Percentiles rank a stretch among this genome's conserved stretches.
These are phyloP conservation scores for Fusarium albidum DNA, from an alignment of 2,329 filamentous ascomycete genomes.

Conservation along the genomic window DNA sequence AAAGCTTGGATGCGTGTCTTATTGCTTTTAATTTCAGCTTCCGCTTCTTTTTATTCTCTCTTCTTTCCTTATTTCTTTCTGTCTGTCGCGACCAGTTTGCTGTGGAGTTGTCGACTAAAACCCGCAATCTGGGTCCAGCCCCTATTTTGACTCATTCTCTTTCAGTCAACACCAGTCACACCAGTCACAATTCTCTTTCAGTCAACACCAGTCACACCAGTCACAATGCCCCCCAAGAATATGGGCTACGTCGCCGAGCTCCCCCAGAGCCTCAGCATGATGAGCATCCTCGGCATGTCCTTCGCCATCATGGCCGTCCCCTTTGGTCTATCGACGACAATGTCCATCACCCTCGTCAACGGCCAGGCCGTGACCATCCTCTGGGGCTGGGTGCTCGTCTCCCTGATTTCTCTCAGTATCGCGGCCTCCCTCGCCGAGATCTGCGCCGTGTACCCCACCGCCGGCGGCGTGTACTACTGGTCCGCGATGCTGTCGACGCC, in stretches of 20 bases:
- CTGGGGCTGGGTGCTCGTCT: constrained; percentile 72
- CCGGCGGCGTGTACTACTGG: constrained; percentile 76
- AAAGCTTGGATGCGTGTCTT: constrained; percentile 3
- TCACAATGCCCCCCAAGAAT: constrained; percentile 30
- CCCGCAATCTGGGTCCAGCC: background rate
- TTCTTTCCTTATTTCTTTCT: background rate
- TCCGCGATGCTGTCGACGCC: constrained; percentile 70
- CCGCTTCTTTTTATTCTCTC: background rate
- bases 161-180: background rate
- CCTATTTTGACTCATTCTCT: background rate
- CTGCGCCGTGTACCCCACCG: constrained; percentile 68
- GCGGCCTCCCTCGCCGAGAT: constrained; percentile 78
- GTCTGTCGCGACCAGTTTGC: too few species aligned
- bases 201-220: background rate
- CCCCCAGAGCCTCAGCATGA: constrained; percentile 56
- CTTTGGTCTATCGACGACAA: constrained; percentile 57
- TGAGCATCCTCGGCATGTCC: constrained; percentile 56
- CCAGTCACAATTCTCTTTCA: background rate
- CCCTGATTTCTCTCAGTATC: constrained; percentile 74
- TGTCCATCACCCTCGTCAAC: constrained; percentile 65
- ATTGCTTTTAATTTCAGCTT: constrained; percentile 1
- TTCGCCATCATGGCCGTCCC: constrained; percentile 60
- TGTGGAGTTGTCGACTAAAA: too few species aligned
- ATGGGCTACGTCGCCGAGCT: constrained; percentile 59
- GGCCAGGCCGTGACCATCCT: constrained; percentile 76